Percentiles rank a stretch among this genome's conserved stretches.
Evolutionary conservation across 495 filamentous ascomycete genomes (phyloP).

Genomic region (Opeltia flavorubescens): DNA sequence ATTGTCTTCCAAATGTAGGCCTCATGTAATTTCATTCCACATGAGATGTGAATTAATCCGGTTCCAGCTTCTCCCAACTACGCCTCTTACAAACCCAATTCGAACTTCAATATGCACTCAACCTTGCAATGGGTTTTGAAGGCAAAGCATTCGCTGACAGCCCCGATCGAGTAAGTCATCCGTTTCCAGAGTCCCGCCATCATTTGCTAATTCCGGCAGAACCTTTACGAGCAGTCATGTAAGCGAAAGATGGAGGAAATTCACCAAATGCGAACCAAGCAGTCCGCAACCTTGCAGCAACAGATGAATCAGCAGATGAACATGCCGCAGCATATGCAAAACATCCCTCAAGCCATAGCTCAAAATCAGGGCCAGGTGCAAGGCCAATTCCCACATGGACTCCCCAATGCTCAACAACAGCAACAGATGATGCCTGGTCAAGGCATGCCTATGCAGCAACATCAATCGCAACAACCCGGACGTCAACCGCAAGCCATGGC

Average conservation of each 20-base stretch:
- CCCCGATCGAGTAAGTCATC: slow-evolving; percentile 29
- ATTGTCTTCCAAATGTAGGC: slow-evolving; percentile 37
- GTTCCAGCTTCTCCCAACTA: slow-evolving; percentile 16
- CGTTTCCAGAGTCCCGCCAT: background rate
- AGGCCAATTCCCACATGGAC: slow-evolving; percentile 5
- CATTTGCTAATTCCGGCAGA: slow-evolving; percentile 12
- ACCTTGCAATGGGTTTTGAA: slow-evolving; percentile 35
- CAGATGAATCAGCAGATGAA: slow-evolving; percentile 26
- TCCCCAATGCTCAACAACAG: slow-evolving; percentile 3
- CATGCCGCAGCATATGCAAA: slow-evolving; percentile 6
- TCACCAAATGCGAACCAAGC: slow-evolving; percentile 30
- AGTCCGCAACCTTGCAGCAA: slow-evolving; percentile 30
- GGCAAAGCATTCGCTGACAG: slow-evolving; percentile 31
- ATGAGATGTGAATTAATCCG: background rate
- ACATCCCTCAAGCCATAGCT: slow-evolving; percentile 8
- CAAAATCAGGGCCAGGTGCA: slow-evolving; percentile 11
- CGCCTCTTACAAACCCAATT: slow-evolving; percentile 36
- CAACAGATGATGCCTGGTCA: slow-evolving; percentile 20
- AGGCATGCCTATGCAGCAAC: slow-evolving; percentile 13
- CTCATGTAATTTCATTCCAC: background rate
- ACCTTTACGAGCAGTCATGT: slow-evolving; percentile 33
- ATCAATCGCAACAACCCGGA: slow-evolving; percentile 17
- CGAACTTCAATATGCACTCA: slow-evolving; percentile 24
- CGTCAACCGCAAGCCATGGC: slow-evolving; percentile 11
- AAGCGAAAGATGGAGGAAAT: slow-evolving; percentile 35